Conservation (phyloP, 2,329 filamentous ascomycete species). For the Curvularia lunata region DNA sequence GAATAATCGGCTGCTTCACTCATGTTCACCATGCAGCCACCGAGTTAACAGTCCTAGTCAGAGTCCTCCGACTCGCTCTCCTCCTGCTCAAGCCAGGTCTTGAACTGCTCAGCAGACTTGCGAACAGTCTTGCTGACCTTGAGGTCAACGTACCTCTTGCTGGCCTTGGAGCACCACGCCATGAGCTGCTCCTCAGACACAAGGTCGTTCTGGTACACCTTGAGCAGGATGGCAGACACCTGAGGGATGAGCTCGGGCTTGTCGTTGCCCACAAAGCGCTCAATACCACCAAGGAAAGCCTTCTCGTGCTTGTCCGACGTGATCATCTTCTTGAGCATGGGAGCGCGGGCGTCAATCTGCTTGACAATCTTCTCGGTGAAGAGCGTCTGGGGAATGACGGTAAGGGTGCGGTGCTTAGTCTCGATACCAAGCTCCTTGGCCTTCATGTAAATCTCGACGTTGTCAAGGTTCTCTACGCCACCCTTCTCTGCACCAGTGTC, state of each 20-base stretch:
- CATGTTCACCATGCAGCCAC: constrained; percentile 8
- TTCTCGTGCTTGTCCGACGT: constrained; percentile 94
- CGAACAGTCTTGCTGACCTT: constrained; percentile 91
- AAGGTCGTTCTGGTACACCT: constrained; percentile 90
- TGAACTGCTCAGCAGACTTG: constrained; percentile 91
- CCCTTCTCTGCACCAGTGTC: constrained; percentile 73
- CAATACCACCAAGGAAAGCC: constrained; percentile 91
- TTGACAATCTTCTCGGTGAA: constrained; percentile 89
- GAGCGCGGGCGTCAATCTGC: constrained; percentile 83
- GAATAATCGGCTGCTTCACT: constrained; percentile 14
- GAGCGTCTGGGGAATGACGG: constrained; percentile 90
- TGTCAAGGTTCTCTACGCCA: constrained; percentile 78
- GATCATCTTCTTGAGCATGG: constrained; percentile 90
- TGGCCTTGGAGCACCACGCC: constrained; percentile 92
- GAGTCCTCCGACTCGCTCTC: constrained; percentile 63
- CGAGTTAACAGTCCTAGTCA: constrained; percentile 26
- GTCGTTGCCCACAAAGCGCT: constrained; percentile 87
- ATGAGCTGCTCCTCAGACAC: constrained; percentile 86
- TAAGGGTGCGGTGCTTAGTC: constrained; percentile 88
- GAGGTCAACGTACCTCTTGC: constrained; percentile 97
- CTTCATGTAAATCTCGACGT: constrained; percentile 93
- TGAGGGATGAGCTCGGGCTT: constrained; percentile 78
- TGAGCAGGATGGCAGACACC: constrained; percentile 84
- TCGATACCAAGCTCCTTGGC: constrained; percentile 96
- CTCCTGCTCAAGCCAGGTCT: constrained; percentile 85